Evolutionary conservation across 139 green algal genomes (phyloP).

Genomic region (Chlorella sp.): DNA sequence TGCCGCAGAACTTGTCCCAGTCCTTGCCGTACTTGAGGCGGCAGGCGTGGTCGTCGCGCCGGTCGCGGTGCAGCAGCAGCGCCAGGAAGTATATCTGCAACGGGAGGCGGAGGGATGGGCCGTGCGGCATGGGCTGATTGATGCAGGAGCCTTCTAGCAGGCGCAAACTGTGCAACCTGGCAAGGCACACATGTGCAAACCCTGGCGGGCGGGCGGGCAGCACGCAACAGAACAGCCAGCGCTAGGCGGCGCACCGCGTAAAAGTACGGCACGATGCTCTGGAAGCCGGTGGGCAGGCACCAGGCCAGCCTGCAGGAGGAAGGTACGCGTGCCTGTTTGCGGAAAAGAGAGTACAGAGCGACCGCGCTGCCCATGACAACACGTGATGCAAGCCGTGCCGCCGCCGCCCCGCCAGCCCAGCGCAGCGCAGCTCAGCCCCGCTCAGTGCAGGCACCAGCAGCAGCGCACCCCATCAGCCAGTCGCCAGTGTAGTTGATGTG

Average conservation of each 20-base stretch:
- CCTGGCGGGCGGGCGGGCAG: not conserved
- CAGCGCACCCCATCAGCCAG: slow-evolving; percentile 87
- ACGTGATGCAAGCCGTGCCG: no score
- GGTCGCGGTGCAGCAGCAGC: slow-evolving; percentile 84
- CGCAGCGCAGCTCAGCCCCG: no score
- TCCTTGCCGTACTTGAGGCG: slow-evolving; percentile 94
- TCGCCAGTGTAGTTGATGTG: slow-evolving; percentile 98
- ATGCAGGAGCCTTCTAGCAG: not conserved
- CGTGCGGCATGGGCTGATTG: not conserved
- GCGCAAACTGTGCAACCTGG: no score
- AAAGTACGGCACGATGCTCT: slow-evolving; percentile 90
- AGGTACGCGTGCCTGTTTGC: no score
- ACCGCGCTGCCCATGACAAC: no score
- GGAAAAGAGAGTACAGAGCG: not conserved
- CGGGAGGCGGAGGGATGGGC: not conserved
- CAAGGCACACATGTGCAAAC: not conserved
- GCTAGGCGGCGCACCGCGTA: slow-evolving; percentile 88
- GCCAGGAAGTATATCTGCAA: slow-evolving; percentile 88
- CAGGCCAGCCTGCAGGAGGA: slow-evolving; percentile 65
- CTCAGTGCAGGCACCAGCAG: not conserved
- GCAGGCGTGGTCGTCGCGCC: slow-evolving; percentile 90
- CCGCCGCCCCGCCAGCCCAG: no score
- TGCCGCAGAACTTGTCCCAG: slow-evolving; percentile 95
- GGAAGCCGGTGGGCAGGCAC: slow-evolving; percentile 92
- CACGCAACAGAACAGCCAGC: no score